Base-by-base conservation (phyloP, 1,284 basidiomycete genomes). In the Meira nashicola region DNA sequence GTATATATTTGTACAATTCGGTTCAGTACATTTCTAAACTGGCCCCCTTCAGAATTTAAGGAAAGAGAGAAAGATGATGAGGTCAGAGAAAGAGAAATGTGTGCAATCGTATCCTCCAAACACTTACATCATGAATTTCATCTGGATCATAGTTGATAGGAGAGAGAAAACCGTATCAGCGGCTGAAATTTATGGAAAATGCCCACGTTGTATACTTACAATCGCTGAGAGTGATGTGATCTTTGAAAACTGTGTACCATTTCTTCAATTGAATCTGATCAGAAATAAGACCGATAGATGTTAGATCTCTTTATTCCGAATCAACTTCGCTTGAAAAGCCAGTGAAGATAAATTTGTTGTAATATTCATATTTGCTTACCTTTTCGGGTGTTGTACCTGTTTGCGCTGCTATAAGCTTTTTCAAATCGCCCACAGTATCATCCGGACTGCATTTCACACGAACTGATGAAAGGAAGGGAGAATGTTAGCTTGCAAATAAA, bases 351-450 rank as follows among this genome's bases (percentile, higher is more conserved):
- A n/a, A n/a, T n/a, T n/a, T n/a, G n/a, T n/a, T n/a, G n/a, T n/a
- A n/a, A n/a, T n/a, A n/a, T 21, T 17, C 4, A 55, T 10, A 3
- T 17, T 7, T 1, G 59, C 73, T 52, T 54, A 80, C 80, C 64
- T 79, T 80, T 50, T 79, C 68, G 1, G 80, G 73, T 15, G 90
- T 86, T 2, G 93, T 97, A 50, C 94, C 95, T 0, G 87, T 97
- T 80, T 98, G 94, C 2, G 92, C 93, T 1, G 89, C 92, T 67
- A 98, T 96, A 60, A 97, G 86, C 80, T 89, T 89, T 83, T 98
- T 98, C 62, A 97, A 82, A 79, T 96, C 93, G 37, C 93, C 93
- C 25, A 98, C 90, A 0, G 94, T 98, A 79, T 98, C 94, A 14
- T 96, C 88, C 4, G 91, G 86, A 71, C 59, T 67, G 59, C 73